These are phyloP conservation scores for Smallanthus sonchifolius DNA, from an alignment of 129 eudicot species.

Conservation along the genomic window DNA sequence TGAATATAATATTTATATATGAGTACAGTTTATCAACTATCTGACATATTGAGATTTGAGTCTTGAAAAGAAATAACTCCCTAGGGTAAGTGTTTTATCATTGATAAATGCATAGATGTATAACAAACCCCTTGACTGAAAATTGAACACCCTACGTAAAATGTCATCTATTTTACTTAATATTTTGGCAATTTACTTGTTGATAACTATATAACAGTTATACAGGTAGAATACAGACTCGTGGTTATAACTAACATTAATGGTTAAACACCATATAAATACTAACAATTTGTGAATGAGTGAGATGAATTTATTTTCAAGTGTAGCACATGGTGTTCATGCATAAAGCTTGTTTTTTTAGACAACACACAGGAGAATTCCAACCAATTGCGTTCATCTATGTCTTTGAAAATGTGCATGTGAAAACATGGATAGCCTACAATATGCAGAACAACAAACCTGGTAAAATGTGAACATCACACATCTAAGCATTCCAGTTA, in stretches of 20 bases:
- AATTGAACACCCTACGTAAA: not conserved
- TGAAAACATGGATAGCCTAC: constrained; percentile 1
- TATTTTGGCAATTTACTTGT: not conserved
- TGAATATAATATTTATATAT: too few relatives aligned
- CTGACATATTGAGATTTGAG: too few relatives aligned
- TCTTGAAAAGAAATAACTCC: constrained; percentile 55
- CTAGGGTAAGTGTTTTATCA: constrained; percentile 5
- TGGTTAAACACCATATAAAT: not conserved
- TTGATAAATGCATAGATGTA: not conserved
- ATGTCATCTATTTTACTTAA: constrained; percentile 2
- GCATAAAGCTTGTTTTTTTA: not conserved
- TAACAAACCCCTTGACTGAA: constrained; percentile 5
- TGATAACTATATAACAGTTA: not conserved
- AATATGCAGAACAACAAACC: constrained; percentile 33
- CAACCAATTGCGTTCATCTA: not conserved
- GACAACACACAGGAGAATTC: constrained; percentile 3
- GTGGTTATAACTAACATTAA: not conserved
- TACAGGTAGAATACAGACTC: not conserved
- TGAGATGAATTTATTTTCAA: not conserved
- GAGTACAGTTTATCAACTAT: too few relatives aligned
- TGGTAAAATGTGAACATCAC: constrained; percentile 89
- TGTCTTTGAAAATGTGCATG: not conserved
- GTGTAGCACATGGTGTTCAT: not conserved
- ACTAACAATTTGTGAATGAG: constrained; percentile 5
- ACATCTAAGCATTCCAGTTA: constrained; percentile 98